A percentile compares a stretch with the other conserved stretches of the same genome.
phyloP scores from a whole-genome alignment of 2,329 filamentous ascomycete genomes.

The Thielaviopsis punctulata region DNA sequence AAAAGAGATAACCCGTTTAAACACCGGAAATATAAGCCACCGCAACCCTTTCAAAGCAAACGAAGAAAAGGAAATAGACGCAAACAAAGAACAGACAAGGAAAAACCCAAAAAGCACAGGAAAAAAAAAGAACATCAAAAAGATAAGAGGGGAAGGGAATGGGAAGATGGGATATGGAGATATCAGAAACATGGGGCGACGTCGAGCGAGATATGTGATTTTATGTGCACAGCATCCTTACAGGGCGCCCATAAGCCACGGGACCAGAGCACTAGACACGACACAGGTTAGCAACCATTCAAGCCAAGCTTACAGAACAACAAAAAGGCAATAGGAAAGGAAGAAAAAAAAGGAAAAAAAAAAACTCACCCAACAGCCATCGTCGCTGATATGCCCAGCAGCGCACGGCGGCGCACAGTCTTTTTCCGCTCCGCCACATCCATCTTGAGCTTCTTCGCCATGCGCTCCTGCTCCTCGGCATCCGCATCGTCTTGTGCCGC shows the following conservation, averaged over 20 bases:
- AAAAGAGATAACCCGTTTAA: conserved; percentile 4
- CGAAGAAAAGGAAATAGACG: conserved; percentile 4
- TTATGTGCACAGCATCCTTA: conserved; percentile 16
- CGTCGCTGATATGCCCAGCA: conserved; percentile 73
- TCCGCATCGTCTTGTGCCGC: conserved; percentile 16
- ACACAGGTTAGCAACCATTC: conserved; percentile 12
- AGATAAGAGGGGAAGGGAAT: not conserved
- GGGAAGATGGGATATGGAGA: conserved; percentile 5
- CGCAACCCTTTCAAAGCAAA: conserved; percentile 6
- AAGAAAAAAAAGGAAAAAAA: conserved; percentile 6
- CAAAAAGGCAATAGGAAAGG: conserved; percentile 6
- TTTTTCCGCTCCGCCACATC: conserved; percentile 71
- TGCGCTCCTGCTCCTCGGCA: conserved; percentile 27
- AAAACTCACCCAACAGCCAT: conserved; percentile 73
- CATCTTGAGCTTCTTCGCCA: conserved; percentile 63
- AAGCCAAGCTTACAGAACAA: no score
- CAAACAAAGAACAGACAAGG: conserved; percentile 4
- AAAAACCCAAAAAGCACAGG: not conserved
- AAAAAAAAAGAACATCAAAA: not conserved
- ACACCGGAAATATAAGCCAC: conserved; percentile 5
- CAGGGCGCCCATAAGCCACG: conserved; percentile 34
- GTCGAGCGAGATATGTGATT: conserved; percentile 5
- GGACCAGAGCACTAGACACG: conserved; percentile 26
- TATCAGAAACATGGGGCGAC: conserved; percentile 7
- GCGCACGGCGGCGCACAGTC: conserved; percentile 67